Evolutionary conservation across 2,329 filamentous ascomycete species (phyloP).

Genomic region (Colletotrichum cuscutae): DNA sequence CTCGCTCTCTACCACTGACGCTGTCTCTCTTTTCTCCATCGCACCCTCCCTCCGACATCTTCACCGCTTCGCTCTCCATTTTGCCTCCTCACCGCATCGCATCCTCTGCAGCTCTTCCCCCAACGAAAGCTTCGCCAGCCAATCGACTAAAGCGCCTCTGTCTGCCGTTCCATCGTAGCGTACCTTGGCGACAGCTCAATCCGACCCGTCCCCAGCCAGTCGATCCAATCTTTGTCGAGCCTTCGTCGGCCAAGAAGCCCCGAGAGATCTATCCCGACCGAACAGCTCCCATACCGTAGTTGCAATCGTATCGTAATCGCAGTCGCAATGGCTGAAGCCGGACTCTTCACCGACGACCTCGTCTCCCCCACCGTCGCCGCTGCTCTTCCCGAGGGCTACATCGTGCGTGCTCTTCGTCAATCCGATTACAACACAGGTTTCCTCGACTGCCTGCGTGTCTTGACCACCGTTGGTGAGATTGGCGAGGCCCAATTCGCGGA

Average conservation of each 20-base stretch:
- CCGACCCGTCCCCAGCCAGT: neutral
- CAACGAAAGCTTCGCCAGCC: slow-evolving; percentile 28
- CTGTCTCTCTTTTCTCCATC: neutral
- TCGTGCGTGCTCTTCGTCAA: slow-evolving; percentile 80
- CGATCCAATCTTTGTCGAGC: neutral
- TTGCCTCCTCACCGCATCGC: slow-evolving; percentile 1
- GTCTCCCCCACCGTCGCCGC: slow-evolving; percentile 80
- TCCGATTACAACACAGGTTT: slow-evolving; percentile 85
- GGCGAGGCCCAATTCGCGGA: slow-evolving; percentile 77
- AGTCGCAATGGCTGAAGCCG: slow-evolving; percentile 51
- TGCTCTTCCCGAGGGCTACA: slow-evolving; percentile 83
- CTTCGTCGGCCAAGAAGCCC: neutral
- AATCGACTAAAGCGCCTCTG: neutral
- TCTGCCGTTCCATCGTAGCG: neutral
- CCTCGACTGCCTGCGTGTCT: slow-evolving; percentile 88
- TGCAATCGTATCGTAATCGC: neutral
- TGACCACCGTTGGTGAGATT: slow-evolving; percentile 94
- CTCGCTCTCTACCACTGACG: neutral
- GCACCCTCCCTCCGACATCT: neutral
- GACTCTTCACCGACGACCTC: slow-evolving; percentile 81
- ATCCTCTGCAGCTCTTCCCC: neutral
- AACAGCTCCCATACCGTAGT: neutral
- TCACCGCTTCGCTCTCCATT: slow-evolving; percentile 25
- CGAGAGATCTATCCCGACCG: neutral
- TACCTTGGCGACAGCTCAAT: neutral